phyloP scores from a whole-genome alignment of 164 flowering plant genomes.

The Buxus sempervirens region DNA sequence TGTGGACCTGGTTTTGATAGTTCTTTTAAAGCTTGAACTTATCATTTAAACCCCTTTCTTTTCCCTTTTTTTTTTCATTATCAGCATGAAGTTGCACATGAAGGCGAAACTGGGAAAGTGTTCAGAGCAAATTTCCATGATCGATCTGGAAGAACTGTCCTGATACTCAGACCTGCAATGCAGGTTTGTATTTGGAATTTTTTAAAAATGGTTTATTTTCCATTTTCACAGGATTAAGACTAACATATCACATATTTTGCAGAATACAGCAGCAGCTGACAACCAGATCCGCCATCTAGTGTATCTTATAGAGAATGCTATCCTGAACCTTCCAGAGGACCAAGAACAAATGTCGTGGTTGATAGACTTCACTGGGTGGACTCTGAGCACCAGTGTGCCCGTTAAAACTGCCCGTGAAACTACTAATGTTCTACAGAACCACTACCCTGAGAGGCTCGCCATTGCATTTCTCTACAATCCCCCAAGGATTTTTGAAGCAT shows the following conservation, averaged over 20 bases:
- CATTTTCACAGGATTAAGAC: neutral
- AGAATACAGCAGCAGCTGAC: conserved; percentile 75
- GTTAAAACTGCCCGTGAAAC: conserved; percentile 76
- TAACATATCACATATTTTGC: conserved; percentile 16
- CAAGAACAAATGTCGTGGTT: conserved; percentile 95
- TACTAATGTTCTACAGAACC: conserved; percentile 65
- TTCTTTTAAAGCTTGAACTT: conserved; percentile 3
- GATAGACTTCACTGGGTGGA: conserved; percentile 90
- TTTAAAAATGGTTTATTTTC: neutral
- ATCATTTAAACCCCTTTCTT: neutral
- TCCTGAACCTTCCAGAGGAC: conserved; percentile 79
- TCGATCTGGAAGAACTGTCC: conserved; percentile 53
- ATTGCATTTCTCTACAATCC: conserved; percentile 87
- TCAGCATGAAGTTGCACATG: conserved; percentile 49
- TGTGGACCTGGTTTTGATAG: neutral
- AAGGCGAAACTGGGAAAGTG: conserved; percentile 70
- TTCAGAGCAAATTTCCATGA: conserved; percentile 61
- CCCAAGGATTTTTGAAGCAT: conserved; percentile 84
- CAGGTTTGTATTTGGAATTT: conserved; percentile 20
- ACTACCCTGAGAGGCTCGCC: conserved; percentile 93
- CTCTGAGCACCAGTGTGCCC: conserved; percentile 59
- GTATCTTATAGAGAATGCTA: conserved; percentile 86
- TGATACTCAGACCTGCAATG: conserved; percentile 82
- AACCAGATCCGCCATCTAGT: conserved; percentile 84
- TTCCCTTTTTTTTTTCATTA: no score